phyloP scores from a whole-genome alignment of 495 filamentous ascomycete species.

The Aspergillus nanangensis region DNA sequence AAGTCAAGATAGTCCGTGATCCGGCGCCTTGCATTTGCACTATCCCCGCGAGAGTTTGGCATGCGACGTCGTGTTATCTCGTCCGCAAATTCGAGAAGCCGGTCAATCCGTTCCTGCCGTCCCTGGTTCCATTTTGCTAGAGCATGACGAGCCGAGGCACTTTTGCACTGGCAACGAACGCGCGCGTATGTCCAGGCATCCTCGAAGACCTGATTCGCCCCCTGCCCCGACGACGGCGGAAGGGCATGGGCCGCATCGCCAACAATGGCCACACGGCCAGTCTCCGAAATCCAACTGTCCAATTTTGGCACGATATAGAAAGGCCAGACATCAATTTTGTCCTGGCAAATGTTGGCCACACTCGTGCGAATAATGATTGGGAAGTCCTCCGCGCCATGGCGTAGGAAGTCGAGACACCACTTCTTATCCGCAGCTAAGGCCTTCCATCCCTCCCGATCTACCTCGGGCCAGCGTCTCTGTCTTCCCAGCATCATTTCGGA shows the following conservation, averaged over 20 bases:
- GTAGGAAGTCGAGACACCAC: slow-evolving; percentile 30
- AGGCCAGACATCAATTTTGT: slow-evolving; percentile 35
- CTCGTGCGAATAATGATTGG: slow-evolving; percentile 30
- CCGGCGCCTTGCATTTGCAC: too few relatives aligned
- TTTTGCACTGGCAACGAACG: slow-evolving; percentile 9
- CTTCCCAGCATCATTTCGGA: slow-evolving; percentile 39
- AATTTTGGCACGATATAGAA: slow-evolving; percentile 38
- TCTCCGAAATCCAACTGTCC: slow-evolving; percentile 28
- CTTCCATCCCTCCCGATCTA: slow-evolving; percentile 33
- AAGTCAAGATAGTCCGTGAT: too few relatives aligned
- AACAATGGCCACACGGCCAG: slow-evolving; percentile 31
- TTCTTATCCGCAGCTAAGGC: slow-evolving; percentile 26
- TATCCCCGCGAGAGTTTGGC: too few relatives aligned
- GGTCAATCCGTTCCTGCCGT: slow-evolving; percentile 27
- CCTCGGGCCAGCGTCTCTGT: slow-evolving; percentile 26
- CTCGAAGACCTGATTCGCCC: slow-evolving; percentile 39
- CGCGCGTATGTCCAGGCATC: slow-evolving; percentile 28
- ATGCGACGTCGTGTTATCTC: slow-evolving; percentile 30
- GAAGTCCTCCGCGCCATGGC: slow-evolving; percentile 21
- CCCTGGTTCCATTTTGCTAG: slow-evolving; percentile 26
- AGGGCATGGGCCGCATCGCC: slow-evolving; percentile 48
- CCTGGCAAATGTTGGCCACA: slow-evolving; percentile 21
- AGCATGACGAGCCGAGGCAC: slow-evolving; percentile 3
- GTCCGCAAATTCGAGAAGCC: slow-evolving; percentile 23
- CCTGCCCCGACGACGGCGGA: slow-evolving; percentile 41